phyloP scores from a whole-genome alignment of 164 flowering plant species.

The Amborella trichopoda region DNA sequence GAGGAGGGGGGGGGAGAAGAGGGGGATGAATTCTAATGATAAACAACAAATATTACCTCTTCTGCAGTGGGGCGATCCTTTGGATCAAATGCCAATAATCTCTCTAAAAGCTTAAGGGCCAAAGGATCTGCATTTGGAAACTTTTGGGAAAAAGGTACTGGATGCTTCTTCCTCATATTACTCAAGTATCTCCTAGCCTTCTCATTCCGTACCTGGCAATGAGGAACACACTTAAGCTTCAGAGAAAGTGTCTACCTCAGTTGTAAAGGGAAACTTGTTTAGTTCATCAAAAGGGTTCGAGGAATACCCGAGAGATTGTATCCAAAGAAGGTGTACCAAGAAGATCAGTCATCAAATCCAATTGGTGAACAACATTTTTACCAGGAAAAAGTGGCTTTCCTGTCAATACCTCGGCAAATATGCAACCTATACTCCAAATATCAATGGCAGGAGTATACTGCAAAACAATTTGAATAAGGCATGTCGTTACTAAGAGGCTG shows the following conservation, averaged over 20 bases:
- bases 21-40: too few species aligned
- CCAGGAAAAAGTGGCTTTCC: conserved; percentile 59
- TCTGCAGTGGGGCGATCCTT: conserved; percentile 5
- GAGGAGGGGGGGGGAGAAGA: too few species aligned
- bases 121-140: conserved; percentile 56
- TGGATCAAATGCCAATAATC: conserved; percentile 24
- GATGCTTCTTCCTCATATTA: conserved; percentile 48
- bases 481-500: background rate
- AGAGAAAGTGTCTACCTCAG: background rate
- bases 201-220: conserved; percentile 54
- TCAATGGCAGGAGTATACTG: conserved; percentile 62
- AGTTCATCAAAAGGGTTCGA: background rate
- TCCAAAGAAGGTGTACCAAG: conserved; percentile 49
- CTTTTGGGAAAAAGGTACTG: conserved; percentile 51
- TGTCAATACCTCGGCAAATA: conserved; percentile 47
- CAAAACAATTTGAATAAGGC: conserved; percentile 3
- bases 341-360: conserved; percentile 53
- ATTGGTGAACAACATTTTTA: conserved; percentile 12
- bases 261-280: background rate
- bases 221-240: conserved; percentile 1
- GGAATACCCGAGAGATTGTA: conserved; percentile 33
- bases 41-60: too few species aligned
- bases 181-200: conserved; percentile 60
- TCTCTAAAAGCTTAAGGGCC: conserved; percentile 47
- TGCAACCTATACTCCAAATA: conserved; percentile 63